Evolutionary conservation across 1,284 basidiomycete genomes (phyloP).

Genomic region (Cryptococcus wingfieldii): DNA sequence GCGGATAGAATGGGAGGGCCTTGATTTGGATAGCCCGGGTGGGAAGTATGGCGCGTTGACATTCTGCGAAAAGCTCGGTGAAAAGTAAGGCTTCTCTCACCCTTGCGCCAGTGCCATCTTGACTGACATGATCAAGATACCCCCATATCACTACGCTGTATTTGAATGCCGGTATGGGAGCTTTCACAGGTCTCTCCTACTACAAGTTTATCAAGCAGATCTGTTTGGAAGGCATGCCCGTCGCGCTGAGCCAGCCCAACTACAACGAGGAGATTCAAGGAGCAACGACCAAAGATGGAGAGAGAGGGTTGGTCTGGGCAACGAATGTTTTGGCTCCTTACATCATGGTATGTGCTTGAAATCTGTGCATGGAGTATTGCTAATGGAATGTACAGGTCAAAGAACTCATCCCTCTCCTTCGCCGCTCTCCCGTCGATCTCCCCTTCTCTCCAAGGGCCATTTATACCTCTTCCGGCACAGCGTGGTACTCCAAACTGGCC

Average conservation of each 20-base stretch:
- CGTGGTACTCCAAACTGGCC: slow-evolving; percentile 56
- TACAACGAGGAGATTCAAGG: slow-evolving; percentile 64
- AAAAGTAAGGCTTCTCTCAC: neutral
- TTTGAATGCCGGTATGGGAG: slow-evolving; percentile 73
- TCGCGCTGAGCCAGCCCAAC: slow-evolving; percentile 57
- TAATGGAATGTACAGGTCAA: slow-evolving; percentile 28
- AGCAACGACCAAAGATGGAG: slow-evolving; percentile 60
- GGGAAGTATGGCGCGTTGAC: slow-evolving; percentile 58
- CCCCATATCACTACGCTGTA: slow-evolving; percentile 76
- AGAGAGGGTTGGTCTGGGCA: slow-evolving; percentile 77
- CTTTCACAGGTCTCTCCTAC: slow-evolving; percentile 62
- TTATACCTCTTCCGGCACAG: slow-evolving; percentile 75
- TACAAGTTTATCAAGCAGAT: slow-evolving; percentile 55
- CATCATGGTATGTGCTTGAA: slow-evolving; percentile 59
- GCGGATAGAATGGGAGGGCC: slow-evolving; percentile 58
- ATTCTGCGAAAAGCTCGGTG: slow-evolving; percentile 59
- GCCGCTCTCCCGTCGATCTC: slow-evolving; percentile 33
- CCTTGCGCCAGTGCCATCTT: neutral
- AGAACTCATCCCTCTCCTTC: slow-evolving; percentile 42
- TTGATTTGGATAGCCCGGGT: slow-evolving; percentile 61
- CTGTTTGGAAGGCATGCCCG: slow-evolving; percentile 49
- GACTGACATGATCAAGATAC: slow-evolving; percentile 56
- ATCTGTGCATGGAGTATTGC: neutral
- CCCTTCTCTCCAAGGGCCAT: slow-evolving; percentile 60
- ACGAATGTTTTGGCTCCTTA: slow-evolving; percentile 82